phyloP scores from a whole-genome alignment of 2,329 filamentous ascomycete species.

The Pezicula radicicola region DNA sequence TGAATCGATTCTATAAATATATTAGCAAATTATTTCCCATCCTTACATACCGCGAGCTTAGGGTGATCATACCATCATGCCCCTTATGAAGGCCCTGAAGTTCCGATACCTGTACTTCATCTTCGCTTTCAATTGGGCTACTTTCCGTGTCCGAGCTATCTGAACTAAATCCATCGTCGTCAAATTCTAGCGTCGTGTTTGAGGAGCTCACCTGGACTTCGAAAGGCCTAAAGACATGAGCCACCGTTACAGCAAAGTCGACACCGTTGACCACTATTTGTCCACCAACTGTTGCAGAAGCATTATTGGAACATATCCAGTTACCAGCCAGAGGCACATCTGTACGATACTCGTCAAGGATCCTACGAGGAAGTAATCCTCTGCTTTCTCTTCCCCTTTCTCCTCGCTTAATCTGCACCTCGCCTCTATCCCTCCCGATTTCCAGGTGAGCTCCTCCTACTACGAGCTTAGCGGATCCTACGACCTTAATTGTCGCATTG shows the following conservation, averaged over 20 bases:
- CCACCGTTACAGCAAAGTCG: not conserved
- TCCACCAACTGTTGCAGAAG: not conserved
- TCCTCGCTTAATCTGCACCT: conserved; percentile 50
- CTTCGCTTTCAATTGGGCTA: not conserved
- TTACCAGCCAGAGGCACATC: not conserved
- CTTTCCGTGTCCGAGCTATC: not conserved
- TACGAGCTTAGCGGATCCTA: conserved; percentile 51
- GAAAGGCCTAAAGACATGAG: not conserved
- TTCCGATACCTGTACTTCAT: not conserved
- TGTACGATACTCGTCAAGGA: no score
- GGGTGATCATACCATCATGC: no score
- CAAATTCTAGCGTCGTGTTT: not conserved
- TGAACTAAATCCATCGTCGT: not conserved
- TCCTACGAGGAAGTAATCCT: not conserved
- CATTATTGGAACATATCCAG: not conserved
- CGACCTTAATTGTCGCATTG: conserved; percentile 60
- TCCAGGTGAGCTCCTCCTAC: conserved; percentile 56
- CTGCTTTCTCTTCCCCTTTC: conserved; percentile 12
- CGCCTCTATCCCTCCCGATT: conserved; percentile 51
- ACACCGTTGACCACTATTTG: not conserved
- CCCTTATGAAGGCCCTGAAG: not conserved
- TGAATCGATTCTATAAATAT: not conserved
- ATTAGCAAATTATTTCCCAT: not conserved
- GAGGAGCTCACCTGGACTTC: no score
- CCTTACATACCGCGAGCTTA: no score